Evolutionary conservation across 2,329 filamentous ascomycete genomes (phyloP), one percentile per base, ranked within the genome.

Genomic region (Pseudogymnoascus verrucosus): DNA sequence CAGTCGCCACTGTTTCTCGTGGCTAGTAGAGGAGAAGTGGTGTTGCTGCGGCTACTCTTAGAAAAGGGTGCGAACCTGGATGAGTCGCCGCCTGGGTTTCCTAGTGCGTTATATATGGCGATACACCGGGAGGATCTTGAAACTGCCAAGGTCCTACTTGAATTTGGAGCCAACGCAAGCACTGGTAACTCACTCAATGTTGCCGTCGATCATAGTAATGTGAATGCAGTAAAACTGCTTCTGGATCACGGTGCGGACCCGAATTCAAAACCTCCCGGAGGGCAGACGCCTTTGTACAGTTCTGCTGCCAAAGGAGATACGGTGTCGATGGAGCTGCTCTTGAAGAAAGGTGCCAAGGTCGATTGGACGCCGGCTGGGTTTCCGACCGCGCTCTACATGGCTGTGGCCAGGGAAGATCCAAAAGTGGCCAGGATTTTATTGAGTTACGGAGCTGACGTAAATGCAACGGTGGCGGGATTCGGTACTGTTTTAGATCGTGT

Each of bases 1-100:
- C 54, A 66, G 26, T 63, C 64, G 3, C 65, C 65, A n/a, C 40
- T 68, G 2, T 65, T 64, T 31, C 54, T 57, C n/a, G 65, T 65
- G n/a, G 67, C 65, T 11, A 59, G 34, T 11, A 62, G 61, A 36
- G 62, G 59, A 16, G 42, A 65, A 31, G 59, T 37, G 2, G 34
- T 61, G 2, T 36, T 64, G 6, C 60, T 65, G 7, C 60, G 62
- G 14, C 36, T 66, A 11, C 62, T 67, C 11, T 34, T 67, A 1
- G 39, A 60, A 23, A 54, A 66, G 16, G 60, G 62, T n/a, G 66
- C 65, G 2, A 65, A 63, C 14, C 54, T 65, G 1, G 60, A 67
- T n/a, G 65, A 67, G 34, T 42, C 51, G 10, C 60, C 65, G 10
- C 44, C 44, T 26, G 21, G 44, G 5, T 51, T 26, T 28, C 44